Conservation (phyloP, 2,329 filamentous ascomycete genomes). For the Cytospora chrysosperma region DNA sequence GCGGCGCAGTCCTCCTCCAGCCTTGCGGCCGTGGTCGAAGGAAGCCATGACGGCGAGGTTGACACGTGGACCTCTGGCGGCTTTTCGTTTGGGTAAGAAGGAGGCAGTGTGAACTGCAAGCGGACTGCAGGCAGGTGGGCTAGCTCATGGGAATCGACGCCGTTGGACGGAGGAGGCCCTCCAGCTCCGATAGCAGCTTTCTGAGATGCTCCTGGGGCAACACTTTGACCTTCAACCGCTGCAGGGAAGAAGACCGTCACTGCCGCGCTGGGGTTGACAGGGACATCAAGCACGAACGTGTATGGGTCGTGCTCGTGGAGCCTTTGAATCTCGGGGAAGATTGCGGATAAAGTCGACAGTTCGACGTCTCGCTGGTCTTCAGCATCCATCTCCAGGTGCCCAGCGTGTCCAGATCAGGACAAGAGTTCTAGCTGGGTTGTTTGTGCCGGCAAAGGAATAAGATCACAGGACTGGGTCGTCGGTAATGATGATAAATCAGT, state of each 20-base stretch:
- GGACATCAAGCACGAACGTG: conserved; percentile 56
- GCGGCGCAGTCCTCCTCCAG: conserved; percentile 51
- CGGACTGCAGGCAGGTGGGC: conserved; percentile 58
- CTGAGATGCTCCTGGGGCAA: conserved; percentile 25
- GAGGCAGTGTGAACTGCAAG: conserved; percentile 54
- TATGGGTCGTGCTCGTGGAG: conserved; percentile 43
- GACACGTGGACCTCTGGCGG: conserved; percentile 53
- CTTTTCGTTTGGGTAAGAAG: conserved; percentile 54
- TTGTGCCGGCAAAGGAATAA: neutral
- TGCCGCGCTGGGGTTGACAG: conserved; percentile 53
- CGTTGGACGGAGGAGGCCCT: conserved; percentile 3
- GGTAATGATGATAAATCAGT: neutral
- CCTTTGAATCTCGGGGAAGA: conserved; percentile 63
- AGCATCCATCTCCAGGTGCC: conserved; percentile 23
- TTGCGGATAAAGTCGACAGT: conserved; percentile 60
- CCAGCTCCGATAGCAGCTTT: conserved; percentile 17
- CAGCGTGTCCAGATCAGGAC: neutral
- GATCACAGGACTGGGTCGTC: neutral
- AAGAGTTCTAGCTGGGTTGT: neutral
- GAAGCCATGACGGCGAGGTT: conserved; percentile 59
- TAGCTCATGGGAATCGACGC: conserved; percentile 48
- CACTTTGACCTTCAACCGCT: conserved; percentile 34
- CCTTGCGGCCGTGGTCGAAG: conserved; percentile 43
- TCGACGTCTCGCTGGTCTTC: conserved; percentile 58
- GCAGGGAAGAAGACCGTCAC: conserved; percentile 59